Conservation (phyloP, 1,284 basidiomycete genomes). For the Hypsizygus ulmarius region DNA sequence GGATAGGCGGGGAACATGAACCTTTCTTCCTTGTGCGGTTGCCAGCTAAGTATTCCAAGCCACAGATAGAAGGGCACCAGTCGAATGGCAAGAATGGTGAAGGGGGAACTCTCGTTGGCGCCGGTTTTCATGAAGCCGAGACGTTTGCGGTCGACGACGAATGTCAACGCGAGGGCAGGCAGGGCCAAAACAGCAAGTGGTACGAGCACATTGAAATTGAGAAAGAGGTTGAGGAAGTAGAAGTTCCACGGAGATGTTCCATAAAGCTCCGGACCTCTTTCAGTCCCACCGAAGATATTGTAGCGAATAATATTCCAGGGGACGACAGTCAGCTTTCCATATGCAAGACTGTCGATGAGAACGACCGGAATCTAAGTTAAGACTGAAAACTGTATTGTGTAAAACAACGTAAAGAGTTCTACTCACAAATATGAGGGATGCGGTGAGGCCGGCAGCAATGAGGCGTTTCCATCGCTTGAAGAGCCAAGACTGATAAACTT, state of each 20-base stretch:
- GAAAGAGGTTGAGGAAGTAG: constrained; percentile 82
- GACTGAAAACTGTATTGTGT: constrained; percentile 1
- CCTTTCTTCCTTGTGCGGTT: constrained; percentile 96
- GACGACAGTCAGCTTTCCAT: constrained; percentile 76
- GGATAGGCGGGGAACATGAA: constrained; percentile 98
- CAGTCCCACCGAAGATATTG: constrained; percentile 84
- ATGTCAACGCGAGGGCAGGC: constrained; percentile 80
- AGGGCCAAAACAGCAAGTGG: constrained; percentile 79
- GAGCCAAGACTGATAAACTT: constrained; percentile 54
- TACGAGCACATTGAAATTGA: constrained; percentile 91
- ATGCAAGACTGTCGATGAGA: constrained; percentile 83
- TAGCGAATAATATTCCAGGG: constrained; percentile 94
- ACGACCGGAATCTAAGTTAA: constrained; percentile 70
- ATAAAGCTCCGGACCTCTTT: constrained; percentile 88
- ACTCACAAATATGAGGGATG: constrained; percentile 70
- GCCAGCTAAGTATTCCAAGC: constrained; percentile 74
- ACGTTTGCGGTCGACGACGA: constrained; percentile 72
- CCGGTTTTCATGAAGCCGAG: constrained; percentile 62
- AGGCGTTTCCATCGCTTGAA: constrained; percentile 62
- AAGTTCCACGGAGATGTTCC: constrained; percentile 87
- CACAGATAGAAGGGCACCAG: constrained; percentile 89
- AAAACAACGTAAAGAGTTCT: constrained; percentile 4
- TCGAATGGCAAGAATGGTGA: constrained; percentile 71
- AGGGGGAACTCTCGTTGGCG: constrained; percentile 71
- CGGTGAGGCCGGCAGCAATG: constrained; percentile 52